These are phyloP conservation scores for Aspergillus pseudoviridinutans DNA, from an alignment of 2,329 filamentous ascomycete species.

Conservation along the genomic window DNA sequence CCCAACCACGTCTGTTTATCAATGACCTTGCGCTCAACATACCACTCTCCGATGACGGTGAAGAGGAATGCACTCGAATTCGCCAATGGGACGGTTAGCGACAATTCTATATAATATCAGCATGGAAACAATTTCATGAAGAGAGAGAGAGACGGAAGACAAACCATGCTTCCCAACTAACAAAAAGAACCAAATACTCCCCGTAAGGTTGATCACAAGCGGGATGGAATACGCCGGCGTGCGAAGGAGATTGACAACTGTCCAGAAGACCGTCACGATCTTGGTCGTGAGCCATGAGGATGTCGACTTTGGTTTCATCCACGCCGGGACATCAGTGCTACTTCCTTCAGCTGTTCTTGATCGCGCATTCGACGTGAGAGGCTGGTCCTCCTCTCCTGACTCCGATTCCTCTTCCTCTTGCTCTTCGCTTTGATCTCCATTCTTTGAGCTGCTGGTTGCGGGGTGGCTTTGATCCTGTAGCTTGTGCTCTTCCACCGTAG, in stretches of 20 bases:
- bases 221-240: slow-evolving; percentile 84
- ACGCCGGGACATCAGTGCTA: slow-evolving; percentile 15
- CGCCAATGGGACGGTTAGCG: slow-evolving; percentile 88
- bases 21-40: slow-evolving; percentile 87
- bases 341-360: slow-evolving; percentile 1
- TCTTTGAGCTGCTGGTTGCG: neutral
- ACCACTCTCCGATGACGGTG: slow-evolving; percentile 92
- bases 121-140: neutral
- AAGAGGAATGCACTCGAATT: slow-evolving; percentile 96
- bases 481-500: neutral
- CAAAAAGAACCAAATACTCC: slow-evolving; percentile 94
- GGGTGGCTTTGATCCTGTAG: neutral
- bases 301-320: slow-evolving; percentile 21
- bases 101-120: slow-evolving; percentile 61
- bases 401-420: neutral
- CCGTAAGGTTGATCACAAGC: slow-evolving; percentile 81
- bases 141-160: slow-evolving; percentile 31
- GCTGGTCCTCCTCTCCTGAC: neutral
- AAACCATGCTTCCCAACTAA: slow-evolving; percentile 86
- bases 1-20: slow-evolving; percentile 79
- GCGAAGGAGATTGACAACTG: slow-evolving; percentile 70
- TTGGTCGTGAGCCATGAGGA: slow-evolving; percentile 59
- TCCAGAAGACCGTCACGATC: slow-evolving; percentile 64
- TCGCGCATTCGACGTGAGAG: neutral
- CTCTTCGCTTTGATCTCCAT: too few relatives aligned